Percentiles rank a stretch among this genome's conserved stretches.
Conservation (phyloP, 331 rosid species). For the Pyrus hybrid region DNA sequence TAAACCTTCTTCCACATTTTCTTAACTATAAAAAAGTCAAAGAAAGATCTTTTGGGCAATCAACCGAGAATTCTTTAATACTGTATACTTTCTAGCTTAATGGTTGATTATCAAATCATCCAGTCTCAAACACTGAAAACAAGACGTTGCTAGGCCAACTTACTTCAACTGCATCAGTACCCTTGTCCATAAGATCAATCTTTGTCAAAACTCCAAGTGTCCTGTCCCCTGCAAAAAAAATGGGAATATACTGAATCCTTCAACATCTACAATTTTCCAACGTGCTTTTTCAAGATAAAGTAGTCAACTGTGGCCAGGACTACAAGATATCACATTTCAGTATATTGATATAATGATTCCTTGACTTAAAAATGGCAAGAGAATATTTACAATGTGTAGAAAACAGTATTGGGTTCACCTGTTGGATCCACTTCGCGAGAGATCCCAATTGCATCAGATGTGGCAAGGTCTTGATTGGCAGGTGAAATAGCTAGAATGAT, state of each 20-base stretch:
- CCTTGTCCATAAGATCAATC: slow-evolving; percentile 99
- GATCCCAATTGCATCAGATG: slow-evolving; percentile 90
- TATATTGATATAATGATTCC: neutral
- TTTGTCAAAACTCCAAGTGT: slow-evolving; percentile 91
- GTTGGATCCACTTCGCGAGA: slow-evolving; percentile 97
- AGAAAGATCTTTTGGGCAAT: neutral
- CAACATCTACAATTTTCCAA: neutral
- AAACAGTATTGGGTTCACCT: slow-evolving; percentile 39
- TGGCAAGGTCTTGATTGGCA: slow-evolving; percentile 97
- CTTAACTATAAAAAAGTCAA: neutral
- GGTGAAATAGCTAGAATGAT: slow-evolving; percentile 92
- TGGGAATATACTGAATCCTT: slow-evolving; percentile 1
- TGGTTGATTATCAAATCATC: neutral
- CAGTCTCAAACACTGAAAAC: neutral
- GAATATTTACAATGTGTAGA: neutral
- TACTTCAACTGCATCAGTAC: slow-evolving; percentile 96
- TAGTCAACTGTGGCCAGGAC: neutral
- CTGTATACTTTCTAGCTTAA: neutral
- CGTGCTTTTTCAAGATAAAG: neutral
- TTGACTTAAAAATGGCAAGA: neutral
- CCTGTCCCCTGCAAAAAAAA: slow-evolving; percentile 75
- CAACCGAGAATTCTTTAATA: neutral
- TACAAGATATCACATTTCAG: neutral
- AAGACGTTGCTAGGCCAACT: slow-evolving; percentile 17
- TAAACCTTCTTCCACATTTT: neutral